Base-by-base conservation (phyloP, 2,329 filamentous ascomycete species). In the Trichoderma oligosporum region DNA sequence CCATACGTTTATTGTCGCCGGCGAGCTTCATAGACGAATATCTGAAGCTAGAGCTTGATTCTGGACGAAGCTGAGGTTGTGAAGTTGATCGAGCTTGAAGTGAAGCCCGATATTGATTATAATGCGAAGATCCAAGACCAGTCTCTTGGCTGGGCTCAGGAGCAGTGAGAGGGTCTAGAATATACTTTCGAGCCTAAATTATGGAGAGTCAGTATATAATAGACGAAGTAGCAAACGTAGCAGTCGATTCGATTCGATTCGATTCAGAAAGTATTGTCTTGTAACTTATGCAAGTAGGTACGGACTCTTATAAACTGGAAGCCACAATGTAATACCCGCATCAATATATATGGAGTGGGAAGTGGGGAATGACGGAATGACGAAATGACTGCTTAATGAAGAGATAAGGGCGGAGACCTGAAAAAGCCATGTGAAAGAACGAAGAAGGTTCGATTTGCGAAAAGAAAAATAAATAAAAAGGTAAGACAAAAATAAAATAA, bases 111-210 rank as follows among this genome's bases (percentile, higher is more conserved):
- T 62, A 65, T 56, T 63, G 61, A 53, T 68, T 70, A 76, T 76
- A 71, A 65, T 84, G 81, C 61, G 82, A 82, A 3, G 77, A 76
- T 58, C 82, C 82, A n/a, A 81, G 81, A 7, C 86, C 85, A 46
- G 83, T 87, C 67, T 88, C 83, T 61, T 86, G 81, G 60, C 78
- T 82, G 12, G 87, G 87, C 61, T 88, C 84, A 8, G 84, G 85
- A 20, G 79, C 85, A 64, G 78, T 84, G 61, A 91, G 75, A 62
- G 87, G 88, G 64, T 88, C 85, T 62, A 90, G 81, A 42, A 91
- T 76, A 66, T 87, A 85, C 65, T 82, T 80, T 53, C 79, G 76
- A 41, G 86, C 84, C 86, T 89, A 66, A 9, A 63, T 7, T 36
- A 45, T 18, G n/a, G 39, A 36, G 4, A 22, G 55, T 57, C 35